phyloP scores from a whole-genome alignment of 2,329 filamentous ascomycete genomes.

The Alternaria ventricosa region DNA sequence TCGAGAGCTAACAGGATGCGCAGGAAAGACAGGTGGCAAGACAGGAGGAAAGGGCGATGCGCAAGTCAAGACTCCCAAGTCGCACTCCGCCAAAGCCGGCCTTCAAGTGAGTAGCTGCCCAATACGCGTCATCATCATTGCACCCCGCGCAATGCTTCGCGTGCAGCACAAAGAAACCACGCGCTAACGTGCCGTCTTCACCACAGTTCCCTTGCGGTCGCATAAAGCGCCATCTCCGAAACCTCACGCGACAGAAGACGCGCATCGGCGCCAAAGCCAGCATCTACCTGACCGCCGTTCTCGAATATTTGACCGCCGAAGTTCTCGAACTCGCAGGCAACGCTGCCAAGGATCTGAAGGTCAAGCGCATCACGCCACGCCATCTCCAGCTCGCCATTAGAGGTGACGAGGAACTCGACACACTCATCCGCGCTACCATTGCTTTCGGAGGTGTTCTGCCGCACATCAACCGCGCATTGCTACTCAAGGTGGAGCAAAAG shows the following conservation, averaged over 20 bases:
- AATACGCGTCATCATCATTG: slow-evolving; percentile 24
- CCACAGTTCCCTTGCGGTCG: slow-evolving; percentile 95
- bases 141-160: slow-evolving; percentile 27
- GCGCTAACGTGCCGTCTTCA: slow-evolving; percentile 34
- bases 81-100: slow-evolving; percentile 91
- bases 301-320: slow-evolving; percentile 97
- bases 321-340: slow-evolving; percentile 98
- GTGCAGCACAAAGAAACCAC: slow-evolving; percentile 17
- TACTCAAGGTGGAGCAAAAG: slow-evolving; percentile 96
- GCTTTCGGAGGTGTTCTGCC: slow-evolving; percentile 98
- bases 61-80: slow-evolving; percentile 88
- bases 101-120: slow-evolving; percentile 76
- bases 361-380: slow-evolving; percentile 98
- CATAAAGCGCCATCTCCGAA: slow-evolving; percentile 99
- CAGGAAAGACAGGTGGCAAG: slow-evolving; percentile 77
- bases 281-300: slow-evolving; percentile 96
- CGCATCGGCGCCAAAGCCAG: slow-evolving; percentile 98
- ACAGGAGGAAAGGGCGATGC: slow-evolving; percentile 80
- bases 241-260: slow-evolving; percentile 99
- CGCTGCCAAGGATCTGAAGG: slow-evolving; percentile 98
- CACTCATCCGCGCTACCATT: slow-evolving; percentile 95
- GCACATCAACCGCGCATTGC: slow-evolving; percentile 96
- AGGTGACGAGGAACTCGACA: slow-evolving; percentile 97
- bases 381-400: slow-evolving; percentile 98
- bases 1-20: slow-evolving; percentile 27